A percentile compares a stretch with the other conserved stretches of the same genome.
These are phyloP conservation scores for Diversispora eburnea DNA, from an alignment of 192 early-diverging fungal genomes.

Conservation along the genomic window DNA sequence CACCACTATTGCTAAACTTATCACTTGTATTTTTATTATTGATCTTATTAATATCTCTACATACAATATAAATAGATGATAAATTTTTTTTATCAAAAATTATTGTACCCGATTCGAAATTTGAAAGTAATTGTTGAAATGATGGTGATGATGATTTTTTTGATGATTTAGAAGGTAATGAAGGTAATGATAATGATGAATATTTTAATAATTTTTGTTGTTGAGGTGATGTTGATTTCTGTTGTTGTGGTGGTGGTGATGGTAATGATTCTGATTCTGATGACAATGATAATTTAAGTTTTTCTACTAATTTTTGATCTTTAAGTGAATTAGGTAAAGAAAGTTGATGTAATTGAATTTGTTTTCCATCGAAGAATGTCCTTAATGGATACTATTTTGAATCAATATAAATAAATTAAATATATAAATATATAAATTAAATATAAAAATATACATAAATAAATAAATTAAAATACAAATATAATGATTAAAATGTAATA, in stretches of 20 bases:
- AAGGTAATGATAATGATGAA: too few species aligned
- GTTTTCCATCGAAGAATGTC: slow-evolving; percentile 42
- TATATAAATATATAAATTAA: neutral
- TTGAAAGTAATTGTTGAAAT: neutral
- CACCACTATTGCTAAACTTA: too few species aligned
- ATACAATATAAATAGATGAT: slow-evolving; percentile 46
- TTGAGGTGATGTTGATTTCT: too few species aligned
- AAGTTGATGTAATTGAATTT: slow-evolving; percentile 44
- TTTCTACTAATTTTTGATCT: slow-evolving; percentile 27
- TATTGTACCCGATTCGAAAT: slow-evolving; percentile 39
- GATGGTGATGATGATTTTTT: too few species aligned
- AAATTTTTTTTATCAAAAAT: slow-evolving; percentile 27
- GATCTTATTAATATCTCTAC: slow-evolving; percentile 51
- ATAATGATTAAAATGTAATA: too few species aligned
- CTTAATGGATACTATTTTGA: slow-evolving; percentile 50
- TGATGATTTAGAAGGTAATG: too few species aligned
- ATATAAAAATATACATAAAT: neutral
- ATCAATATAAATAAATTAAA: neutral
- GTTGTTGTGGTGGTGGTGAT: too few species aligned
- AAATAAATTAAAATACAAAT: too few species aligned
- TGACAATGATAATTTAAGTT: slow-evolving; percentile 29
- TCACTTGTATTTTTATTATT: too few species aligned
- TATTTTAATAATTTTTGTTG: too few species aligned
- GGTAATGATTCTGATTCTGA: neutral
- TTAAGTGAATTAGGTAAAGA: slow-evolving; percentile 27